A percentile compares a stretch with the other conserved stretches of the same genome.
Evolutionary conservation across 108 stramenopile species (phyloP).

Genomic region (Aurantiochytrium sp.): DNA sequence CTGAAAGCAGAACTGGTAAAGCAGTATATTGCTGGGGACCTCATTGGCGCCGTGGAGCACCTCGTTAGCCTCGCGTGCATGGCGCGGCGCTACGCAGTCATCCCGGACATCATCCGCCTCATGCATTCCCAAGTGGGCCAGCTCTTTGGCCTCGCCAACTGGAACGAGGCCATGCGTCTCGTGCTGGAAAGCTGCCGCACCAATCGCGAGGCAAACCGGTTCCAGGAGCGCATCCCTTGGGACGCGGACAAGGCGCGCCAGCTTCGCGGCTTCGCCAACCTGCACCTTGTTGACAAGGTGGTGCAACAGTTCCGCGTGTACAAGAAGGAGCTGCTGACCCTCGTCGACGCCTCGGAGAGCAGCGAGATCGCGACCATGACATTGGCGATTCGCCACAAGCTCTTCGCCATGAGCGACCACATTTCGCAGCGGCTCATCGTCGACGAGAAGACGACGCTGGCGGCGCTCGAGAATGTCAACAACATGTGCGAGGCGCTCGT

Average conservation of each 20-base stretch:
- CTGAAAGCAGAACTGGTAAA: background rate
- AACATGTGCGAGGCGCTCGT: conserved; percentile 4
- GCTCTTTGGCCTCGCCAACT: background rate
- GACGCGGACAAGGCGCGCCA: background rate
- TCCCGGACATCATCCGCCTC: background rate
- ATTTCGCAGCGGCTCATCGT: background rate
- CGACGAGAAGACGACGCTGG: background rate
- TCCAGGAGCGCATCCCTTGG: background rate
- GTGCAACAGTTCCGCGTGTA: conserved; percentile 8
- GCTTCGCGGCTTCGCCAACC: background rate
- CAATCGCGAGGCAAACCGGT: background rate
- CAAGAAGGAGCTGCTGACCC: background rate
- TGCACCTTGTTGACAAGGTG: background rate
- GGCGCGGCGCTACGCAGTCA: background rate
- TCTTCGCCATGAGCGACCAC: background rate
- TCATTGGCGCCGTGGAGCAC: background rate
- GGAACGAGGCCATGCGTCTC: background rate
- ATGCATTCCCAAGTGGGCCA: background rate
- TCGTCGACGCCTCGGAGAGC: background rate
- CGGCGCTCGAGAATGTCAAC: background rate
- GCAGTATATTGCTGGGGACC: background rate
- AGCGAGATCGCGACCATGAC: background rate
- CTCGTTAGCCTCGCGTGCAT: background rate
- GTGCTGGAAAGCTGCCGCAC: background rate
- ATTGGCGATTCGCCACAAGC: background rate